Base-by-base conservation (phyloP, 2,329 filamentous ascomycete species). In the Alternaria atra region DNA sequence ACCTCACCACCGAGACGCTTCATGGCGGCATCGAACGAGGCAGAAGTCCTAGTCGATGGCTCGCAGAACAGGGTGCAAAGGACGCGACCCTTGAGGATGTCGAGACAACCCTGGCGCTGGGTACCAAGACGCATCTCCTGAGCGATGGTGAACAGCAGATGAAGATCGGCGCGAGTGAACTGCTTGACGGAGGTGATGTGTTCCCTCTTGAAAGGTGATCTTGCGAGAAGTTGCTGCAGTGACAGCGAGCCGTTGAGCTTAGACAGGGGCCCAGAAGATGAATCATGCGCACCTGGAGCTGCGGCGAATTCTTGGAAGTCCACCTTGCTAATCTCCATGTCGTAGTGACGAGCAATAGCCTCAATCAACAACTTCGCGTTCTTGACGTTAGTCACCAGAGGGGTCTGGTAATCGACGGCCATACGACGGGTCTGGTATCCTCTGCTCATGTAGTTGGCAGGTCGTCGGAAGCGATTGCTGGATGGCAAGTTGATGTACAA, bases 401-500 rank as follows among this genome's bases (percentile, higher is more conserved):
- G 95, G 55, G 95, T 97, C 82, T 98, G 94, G 82, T 97, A 92
- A 81, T 97, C 95, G 42, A 99, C 95, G 35, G 95, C 95, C 94
- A 99, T 97, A 80, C 95, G 90, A 79, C 95, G 89, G 57, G 95
- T 98, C 75, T 92, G 91, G 83, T 99, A 99, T 62, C 95, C 95
- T 83, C 95, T 95, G 81, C 92, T 96, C 90, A 99, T 96, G 82
- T 98, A 99, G 84, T 93, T 99, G 73, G 95, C 95, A 32, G 95
- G 95, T 69, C 95, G 90, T 72, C 95, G 89, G 86, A 96, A 99
- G 80, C 94, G 92, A 84, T 99, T 99, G 87, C 88, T 97, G 12
- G 95, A 98, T n/a, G 95, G 95, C 80, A 99, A 81, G 81, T 99
- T 99, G 89, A 99, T 97, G 84, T 99, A 99, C 62, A 99, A 84